A percentile compares a stretch with the other conserved stretches of the same genome.
Conservation (phyloP, 2,329 filamentous ascomycete genomes). For the Stenocarpella maydis region DNA sequence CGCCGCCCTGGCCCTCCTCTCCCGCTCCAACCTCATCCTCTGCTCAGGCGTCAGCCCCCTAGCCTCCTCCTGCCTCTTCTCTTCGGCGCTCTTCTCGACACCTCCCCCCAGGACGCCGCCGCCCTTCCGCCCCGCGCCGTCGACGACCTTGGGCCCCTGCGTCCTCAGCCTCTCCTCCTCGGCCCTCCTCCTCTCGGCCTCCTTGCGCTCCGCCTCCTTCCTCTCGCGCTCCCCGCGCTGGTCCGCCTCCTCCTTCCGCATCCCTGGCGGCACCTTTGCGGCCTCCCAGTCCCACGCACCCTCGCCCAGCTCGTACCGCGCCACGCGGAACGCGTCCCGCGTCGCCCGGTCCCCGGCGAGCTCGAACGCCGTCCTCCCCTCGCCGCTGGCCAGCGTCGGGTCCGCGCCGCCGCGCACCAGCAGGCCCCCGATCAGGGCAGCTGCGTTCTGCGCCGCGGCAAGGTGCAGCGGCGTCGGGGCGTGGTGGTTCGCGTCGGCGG, state of each 20-base stretch:
- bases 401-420: conserved; percentile 78
- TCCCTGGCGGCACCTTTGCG: conserved; percentile 74
- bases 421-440: conserved; percentile 79
- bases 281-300: conserved; percentile 78
- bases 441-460: conserved; percentile 81
- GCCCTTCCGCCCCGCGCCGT: conserved; percentile 53
- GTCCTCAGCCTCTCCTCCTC: conserved; percentile 77
- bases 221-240: conserved; percentile 74
- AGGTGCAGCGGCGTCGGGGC: conserved; percentile 86
- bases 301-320: conserved; percentile 83
- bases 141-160: conserved; percentile 66
- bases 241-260: conserved; percentile 77
- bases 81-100: conserved; percentile 76
- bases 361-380: conserved; percentile 88
- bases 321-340: conserved; percentile 89
- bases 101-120: conserved; percentile 64
- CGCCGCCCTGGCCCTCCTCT: conserved; percentile 88
- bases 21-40: conserved; percentile 82
- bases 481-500: conserved; percentile 76
- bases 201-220: conserved; percentile 71
- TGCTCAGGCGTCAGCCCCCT: conserved; percentile 89
- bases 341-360: conserved; percentile 86
- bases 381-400: conserved; percentile 73
- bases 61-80: conserved; percentile 83
- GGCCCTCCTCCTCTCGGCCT: conserved; percentile 73